Evolutionary conservation across 352 stramenopile genomes (phyloP), one percentile per base, ranked within the genome.

Genomic region (Globisporangium yorkense): DNA sequence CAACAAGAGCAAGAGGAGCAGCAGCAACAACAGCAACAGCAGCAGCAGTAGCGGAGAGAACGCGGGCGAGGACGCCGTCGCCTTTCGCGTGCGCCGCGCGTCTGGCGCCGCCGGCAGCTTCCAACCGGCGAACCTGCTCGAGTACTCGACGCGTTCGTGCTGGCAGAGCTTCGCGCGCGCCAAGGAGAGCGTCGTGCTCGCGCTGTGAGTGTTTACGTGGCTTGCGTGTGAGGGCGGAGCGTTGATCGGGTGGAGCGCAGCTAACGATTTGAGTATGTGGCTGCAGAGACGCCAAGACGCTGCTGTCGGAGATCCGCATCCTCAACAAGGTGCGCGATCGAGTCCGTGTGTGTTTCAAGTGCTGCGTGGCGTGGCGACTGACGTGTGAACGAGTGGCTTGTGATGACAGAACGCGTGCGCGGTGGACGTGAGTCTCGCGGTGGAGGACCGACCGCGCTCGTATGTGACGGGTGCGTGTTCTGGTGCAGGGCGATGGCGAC

Each of bases 301-400:
- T 91, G 50, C 39, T 91, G 52, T 81, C 78, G 0, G 78, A 91
- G 59, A 63, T 91, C n/a, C 71, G 77, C 31, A 73, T 91, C 37
- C 59, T 89, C 21, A 91, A 91, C 66, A 89, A 89, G 70, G 80
- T 81, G 44, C 8, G 44, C 39, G 5, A 24, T 8, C 7, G 40
- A 13, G 8, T 27, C 1, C 18, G 16, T 31, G 29, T 45, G 40
- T 16, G 6, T 27, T 2, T 1, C 13, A 45, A 21, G 10, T 4
- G 15, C 6, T 46, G 18, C 35, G 7, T 33, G 33, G 18, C 43
- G 21, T 31, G 24, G 45, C 12, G 9, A 52, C 47, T 53, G 48
- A 41, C 27, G 5, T 16, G n/a, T 15, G 18, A 20, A 20, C 29
- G 18, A 13, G 7, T n/a, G 47, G 51, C 44, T 29, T 45, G 29